Base-by-base conservation (phyloP, 2,329 filamentous ascomycete species). In the Zalaria obscura region DNA sequence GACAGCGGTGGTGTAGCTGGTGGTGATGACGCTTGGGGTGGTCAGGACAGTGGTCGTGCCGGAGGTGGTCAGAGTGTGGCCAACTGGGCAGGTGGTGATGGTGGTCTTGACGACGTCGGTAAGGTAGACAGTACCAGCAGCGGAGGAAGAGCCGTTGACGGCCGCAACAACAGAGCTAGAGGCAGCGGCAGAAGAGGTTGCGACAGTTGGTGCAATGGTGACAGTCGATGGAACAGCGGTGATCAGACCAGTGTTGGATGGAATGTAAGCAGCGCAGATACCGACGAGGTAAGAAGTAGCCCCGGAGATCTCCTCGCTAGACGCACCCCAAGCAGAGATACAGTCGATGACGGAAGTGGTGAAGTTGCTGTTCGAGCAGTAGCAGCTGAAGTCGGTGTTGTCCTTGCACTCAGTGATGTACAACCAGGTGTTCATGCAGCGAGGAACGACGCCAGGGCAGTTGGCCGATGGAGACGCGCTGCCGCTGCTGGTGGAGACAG, bases 401-500 rank as follows among this genome's bases (percentile, higher is more conserved):
- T 84, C 78, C 53, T 72, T 72, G 76, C 89, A 96, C 57, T 74
- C 68, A 39, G 82, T 74, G 46, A 71, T 65, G 59, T 76, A 74
- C 55, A 93, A 65, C 84, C 86, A 95, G 55, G 87, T 93, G 75
- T 89, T 91, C 65, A 96, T 68, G 70, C 89, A 96, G 57, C 77
- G 77, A 48, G 89, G 88, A 39, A 95, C 80, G 38, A 88, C 74
- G 26, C 69, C 65, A 44, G 87, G 86, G 65, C 77, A 76, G 44
- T 53, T 39, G 33, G 55, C 45, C 31, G 45, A 40, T n/a, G 41
- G 38, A 35, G 38, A n/a, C 4, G 38, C 26, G 34, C 27, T 29
- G 38, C 34, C 37, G 27, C 34, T 5, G 40, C 42, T 11, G 25
- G 32, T 29, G 36, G 29, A 32, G 29, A 7, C n/a, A 3, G 29